Conservation (phyloP, 1,284 basidiomycete genomes). For the Fomitopsis palustris region DNA sequence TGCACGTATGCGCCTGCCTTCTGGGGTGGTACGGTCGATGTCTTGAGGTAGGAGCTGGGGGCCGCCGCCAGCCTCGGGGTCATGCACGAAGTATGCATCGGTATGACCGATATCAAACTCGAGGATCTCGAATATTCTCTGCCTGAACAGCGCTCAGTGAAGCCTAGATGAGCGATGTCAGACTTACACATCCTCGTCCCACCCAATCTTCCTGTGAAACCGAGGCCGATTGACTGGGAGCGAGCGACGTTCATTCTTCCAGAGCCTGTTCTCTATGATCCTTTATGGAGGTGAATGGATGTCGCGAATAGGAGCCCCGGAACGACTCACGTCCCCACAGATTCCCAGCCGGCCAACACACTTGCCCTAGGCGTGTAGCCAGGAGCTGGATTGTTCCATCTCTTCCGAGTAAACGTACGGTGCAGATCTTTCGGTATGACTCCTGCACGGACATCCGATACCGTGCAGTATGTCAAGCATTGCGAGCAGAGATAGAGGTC, state of each 20-base stretch:
- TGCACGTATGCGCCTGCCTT: conserved; percentile 49
- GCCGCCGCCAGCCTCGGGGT: conserved; percentile 20
- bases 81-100: too few species aligned
- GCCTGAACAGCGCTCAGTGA: conserved; percentile 23
- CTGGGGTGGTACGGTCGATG: conserved; percentile 41
- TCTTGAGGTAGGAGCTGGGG: conserved; percentile 51
- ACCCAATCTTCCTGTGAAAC: conserved; percentile 66
- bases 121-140: conserved; percentile 55
- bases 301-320: not conserved
- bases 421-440: conserved; percentile 57
- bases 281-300: conserved; percentile 22
- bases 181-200: conserved; percentile 59
- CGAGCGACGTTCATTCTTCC: conserved; percentile 60
- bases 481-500: conserved; percentile 82
- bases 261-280: conserved; percentile 69
- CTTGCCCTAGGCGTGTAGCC: conserved; percentile 45
- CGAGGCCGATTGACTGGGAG: conserved; percentile 50
- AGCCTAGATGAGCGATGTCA: not conserved
- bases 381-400: conserved; percentile 35
- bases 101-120: conserved; percentile 38
- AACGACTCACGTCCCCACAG: conserved; percentile 55
- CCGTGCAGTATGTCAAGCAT: conserved; percentile 68
- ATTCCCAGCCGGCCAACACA: conserved; percentile 57
- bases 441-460: conserved; percentile 65
- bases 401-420: conserved; percentile 40